Percentiles rank a stretch among this genome's conserved stretches.
These are phyloP conservation scores for Exophiala xenobiotica DNA, from an alignment of 2,329 filamentous ascomycete genomes.

Conservation along the genomic window DNA sequence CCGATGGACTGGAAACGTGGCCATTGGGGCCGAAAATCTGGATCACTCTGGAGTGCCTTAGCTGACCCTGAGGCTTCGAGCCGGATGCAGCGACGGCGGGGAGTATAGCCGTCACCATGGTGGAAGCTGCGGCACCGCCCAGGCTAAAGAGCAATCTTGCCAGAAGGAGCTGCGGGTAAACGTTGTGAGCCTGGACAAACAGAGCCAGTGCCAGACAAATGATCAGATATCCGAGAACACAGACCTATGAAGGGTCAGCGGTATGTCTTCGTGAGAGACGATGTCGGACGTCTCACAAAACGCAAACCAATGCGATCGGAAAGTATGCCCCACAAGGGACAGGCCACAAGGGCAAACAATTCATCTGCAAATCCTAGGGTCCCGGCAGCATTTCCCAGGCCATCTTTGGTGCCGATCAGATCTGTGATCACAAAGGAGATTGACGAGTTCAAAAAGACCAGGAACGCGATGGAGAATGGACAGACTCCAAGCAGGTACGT, in stretches of 20 bases:
- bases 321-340: conserved; percentile 50
- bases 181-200: conserved; percentile 80
- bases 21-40: conserved; percentile 26
- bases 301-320: conserved; percentile 51
- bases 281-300: conserved; percentile 38
- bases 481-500: conserved; percentile 63
- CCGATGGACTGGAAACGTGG: conserved; percentile 51
- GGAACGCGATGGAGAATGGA: conserved; percentile 64
- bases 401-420: conserved; percentile 55
- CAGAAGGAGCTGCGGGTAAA: conserved; percentile 85
- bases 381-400: conserved; percentile 62
- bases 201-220: conserved; percentile 74
- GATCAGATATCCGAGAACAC: conserved; percentile 74
- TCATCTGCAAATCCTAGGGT: conserved; percentile 52
- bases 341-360: conserved; percentile 48
- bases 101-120: conserved; percentile 95
- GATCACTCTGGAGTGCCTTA: background rate
- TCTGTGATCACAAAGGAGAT: conserved; percentile 66
- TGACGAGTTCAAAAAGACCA: conserved; percentile 65
- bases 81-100: conserved; percentile 57
- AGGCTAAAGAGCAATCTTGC: conserved; percentile 84
- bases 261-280: background rate
- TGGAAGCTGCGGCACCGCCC: conserved; percentile 89
- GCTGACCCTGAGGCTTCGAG: conserved; percentile 27
- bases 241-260: conserved; percentile 39